Conservation (phyloP, 139 green algal species). For the Asterochloris sp. region DNA sequence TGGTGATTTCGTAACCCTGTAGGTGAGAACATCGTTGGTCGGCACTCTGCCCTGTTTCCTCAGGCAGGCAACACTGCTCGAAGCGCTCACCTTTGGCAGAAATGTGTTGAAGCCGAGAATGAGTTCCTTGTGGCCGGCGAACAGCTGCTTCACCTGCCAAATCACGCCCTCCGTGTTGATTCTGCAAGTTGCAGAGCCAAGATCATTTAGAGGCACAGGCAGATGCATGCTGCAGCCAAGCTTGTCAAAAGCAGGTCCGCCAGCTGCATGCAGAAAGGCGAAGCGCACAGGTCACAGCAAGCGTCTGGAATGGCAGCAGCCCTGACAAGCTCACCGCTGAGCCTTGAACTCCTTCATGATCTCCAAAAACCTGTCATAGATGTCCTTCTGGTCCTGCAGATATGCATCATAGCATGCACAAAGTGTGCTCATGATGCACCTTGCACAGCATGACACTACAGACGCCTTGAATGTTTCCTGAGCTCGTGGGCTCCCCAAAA, state of each 20-base stretch:
- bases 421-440: too few relatives aligned
- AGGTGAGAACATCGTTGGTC: background rate
- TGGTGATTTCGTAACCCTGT: slow-evolving; percentile 75
- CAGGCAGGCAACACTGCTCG: background rate
- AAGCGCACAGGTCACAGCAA: background rate
- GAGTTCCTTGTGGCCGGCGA: slow-evolving; percentile 90
- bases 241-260: background rate
- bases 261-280: background rate
- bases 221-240: background rate
- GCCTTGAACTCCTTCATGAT: slow-evolving; percentile 99
- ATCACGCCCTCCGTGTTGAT: slow-evolving; percentile 98
- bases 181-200: slow-evolving; percentile 39
- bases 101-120: slow-evolving; percentile 99
- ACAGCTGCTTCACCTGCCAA: slow-evolving; percentile 91
- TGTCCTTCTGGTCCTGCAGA: slow-evolving; percentile 23
- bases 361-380: slow-evolving; percentile 90
- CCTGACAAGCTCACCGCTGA: slow-evolving; percentile 56
- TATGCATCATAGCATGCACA: too few relatives aligned
- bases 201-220: background rate
- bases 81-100: slow-evolving; percentile 76
- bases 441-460: too few relatives aligned
- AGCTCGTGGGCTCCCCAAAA: too few relatives aligned
- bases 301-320: background rate
- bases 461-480: too few relatives aligned
- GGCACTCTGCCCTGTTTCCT: background rate